Base-by-base conservation (phyloP, 2,329 filamentous ascomycete genomes). In the Elsinoe australis region DNA sequence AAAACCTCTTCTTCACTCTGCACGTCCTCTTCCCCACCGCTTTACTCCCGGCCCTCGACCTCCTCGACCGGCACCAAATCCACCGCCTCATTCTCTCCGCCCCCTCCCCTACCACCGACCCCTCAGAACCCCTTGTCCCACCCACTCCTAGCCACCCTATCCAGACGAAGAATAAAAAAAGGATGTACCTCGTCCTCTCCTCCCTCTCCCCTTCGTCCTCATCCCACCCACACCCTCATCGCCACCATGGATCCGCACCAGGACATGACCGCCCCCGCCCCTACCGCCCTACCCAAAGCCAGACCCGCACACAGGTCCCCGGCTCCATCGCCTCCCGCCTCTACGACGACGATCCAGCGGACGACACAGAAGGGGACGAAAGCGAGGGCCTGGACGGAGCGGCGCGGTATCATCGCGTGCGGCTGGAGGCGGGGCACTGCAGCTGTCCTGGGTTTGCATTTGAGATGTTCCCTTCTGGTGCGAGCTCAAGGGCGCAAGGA, bases 371-470 rank as follows among this genome's bases (percentile, higher is more conserved):
- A n/a, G 46, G 36, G 12, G 12, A 17, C 39, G 52, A 52, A 18
- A 51, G 51, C 51, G 33, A 49, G 3, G 39, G 39, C 2, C 26
- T 44, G 12, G 26, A 44, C 12, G 34, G 31, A 42, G 38, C 29
- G 31, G 63, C 63, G 29, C 59, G 61, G 44, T 90, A 94, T 66
- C 94, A 95, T 65, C 71, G 85, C 56, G 85, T 96, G 12, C 78
- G 82, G 7, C 73, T 89, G 1, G 57, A 64, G 1, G 79, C 83
- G 1, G 96, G 92, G 92, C 88, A 84, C 64, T 98, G 92, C 65
- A 86, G 80, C 1, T 98, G 92, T 68, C 83, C 88, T 3, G 82
- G 80, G 1, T 96, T 96, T 64, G 75, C 83, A 0, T 82, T 94
- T 53, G 72, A 82, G 15, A 77, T 82, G 2, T 89, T 88, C 56